A percentile compares a stretch with the other conserved stretches of the same genome.
phyloP scores from a whole-genome alignment of 768 basidiomycete genomes.

The Boletellus sp. region DNA sequence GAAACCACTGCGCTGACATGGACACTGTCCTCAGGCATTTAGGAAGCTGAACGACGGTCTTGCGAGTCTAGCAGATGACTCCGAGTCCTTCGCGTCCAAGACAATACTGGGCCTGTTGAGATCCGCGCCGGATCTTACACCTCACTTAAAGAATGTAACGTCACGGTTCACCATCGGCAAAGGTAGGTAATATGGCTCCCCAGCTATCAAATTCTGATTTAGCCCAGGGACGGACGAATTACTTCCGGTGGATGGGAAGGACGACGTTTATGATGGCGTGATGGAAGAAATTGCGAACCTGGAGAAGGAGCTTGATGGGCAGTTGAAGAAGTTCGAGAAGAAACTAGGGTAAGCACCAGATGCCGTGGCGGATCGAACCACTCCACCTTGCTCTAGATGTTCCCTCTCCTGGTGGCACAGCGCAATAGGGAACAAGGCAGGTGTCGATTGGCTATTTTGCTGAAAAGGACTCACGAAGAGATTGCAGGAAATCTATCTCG shows the following conservation, averaged over 20 bases:
- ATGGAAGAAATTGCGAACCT: conserved; percentile 64
- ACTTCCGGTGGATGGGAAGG: conserved; percentile 79
- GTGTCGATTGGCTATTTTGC: neutral
- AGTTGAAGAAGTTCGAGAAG: conserved; percentile 63
- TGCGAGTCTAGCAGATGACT: conserved; percentile 53
- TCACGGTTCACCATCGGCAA: conserved; percentile 60
- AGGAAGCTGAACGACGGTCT: conserved; percentile 68
- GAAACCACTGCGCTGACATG: conserved; percentile 1
- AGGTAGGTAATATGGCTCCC: conserved; percentile 37
- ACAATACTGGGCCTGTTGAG: conserved; percentile 74
- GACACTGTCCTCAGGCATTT: conserved; percentile 57
- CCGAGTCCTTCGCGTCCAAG: conserved; percentile 73
- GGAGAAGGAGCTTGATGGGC: conserved; percentile 67
- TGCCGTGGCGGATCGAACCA: conserved; percentile 7
- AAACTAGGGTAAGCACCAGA: conserved; percentile 52
- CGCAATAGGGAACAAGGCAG: conserved; percentile 75
- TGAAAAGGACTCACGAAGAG: conserved; percentile 2
- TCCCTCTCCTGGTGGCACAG: conserved; percentile 71
- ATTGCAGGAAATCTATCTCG: conserved; percentile 80
- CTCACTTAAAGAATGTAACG: conserved; percentile 69
- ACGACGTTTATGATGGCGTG: conserved; percentile 78
- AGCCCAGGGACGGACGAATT: conserved; percentile 62
- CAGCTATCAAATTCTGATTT: conserved; percentile 20
- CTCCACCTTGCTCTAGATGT: conserved; percentile 36
- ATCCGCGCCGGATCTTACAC: conserved; percentile 73